Base-by-base conservation (phyloP, 768 basidiomycete species). In the Termitomyces heimii region DNA sequence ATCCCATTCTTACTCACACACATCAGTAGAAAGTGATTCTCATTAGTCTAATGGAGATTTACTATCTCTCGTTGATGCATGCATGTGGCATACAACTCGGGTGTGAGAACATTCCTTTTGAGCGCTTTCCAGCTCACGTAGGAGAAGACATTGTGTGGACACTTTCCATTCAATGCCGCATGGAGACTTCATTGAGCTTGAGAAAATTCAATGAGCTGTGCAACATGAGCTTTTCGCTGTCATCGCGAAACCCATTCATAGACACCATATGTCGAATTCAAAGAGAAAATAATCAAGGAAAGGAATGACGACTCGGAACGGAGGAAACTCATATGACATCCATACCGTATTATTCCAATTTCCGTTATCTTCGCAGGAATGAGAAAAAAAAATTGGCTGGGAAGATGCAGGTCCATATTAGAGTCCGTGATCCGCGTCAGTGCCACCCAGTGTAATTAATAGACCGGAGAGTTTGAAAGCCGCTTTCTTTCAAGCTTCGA, bases 311-410 rank as follows among this genome's bases (percentile, higher is more conserved):
- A 37, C 18, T n/a, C n/a, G 32, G 20, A 14, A 20, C 13, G 24
- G 12, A 39, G 16, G n/a, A 40, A 18, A 13, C 45, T 18, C 9
- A 16, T n/a, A 40, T 47, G 22, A 13, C 49, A 24, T 50, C 49
- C 22, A 37, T 34, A 18, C 10, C 24, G 9, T 39, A 35, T 4
- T 18, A 26, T 18, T 20, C 31, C 20, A 16, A 14, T 13, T 22
- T 57, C 60, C 60, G 60, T 51, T 39, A 39, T 57, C 56, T 34
- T 61, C 60, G 60, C 54, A 35, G 20, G 26, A 34, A 18, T 7
- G 28, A 34, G 12, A 20, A 28, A 16, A 43, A 35, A 22, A 24
- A 46, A 42, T 18, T 20, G 18, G 42, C 34, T 43, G 18, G 37
- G 0, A 16, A 7, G 37, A 18, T 10, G 46, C 13, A 29, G 18